Percentiles rank a stretch among this genome's conserved stretches.
phyloP scores from a whole-genome alignment of 306 rosid genomes.

The Gastrolobium bilobum region DNA sequence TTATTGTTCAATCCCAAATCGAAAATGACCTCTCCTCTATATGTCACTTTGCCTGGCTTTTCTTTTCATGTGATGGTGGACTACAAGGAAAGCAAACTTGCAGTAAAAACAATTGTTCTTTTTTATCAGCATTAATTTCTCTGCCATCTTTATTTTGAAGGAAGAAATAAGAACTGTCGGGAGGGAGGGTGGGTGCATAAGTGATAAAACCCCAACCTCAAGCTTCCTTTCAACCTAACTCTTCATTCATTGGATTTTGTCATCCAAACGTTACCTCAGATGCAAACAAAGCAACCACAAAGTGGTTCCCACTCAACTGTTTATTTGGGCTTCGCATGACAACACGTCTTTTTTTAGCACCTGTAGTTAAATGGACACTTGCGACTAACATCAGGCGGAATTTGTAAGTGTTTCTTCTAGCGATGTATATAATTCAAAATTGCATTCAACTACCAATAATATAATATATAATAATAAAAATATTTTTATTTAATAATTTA shows the following conservation, averaged over 20 bases:
- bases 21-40: conserved; percentile 59
- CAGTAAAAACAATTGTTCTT: not conserved
- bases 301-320: conserved; percentile 54
- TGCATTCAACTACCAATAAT: not conserved
- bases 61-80: conserved; percentile 44
- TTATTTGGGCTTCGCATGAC: conserved; percentile 28
- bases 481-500: too few species aligned
- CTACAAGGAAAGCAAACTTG: conserved; percentile 57
- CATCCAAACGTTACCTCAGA: conserved; percentile 53
- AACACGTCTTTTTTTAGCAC: conserved; percentile 27
- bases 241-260: conserved; percentile 60
- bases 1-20: conserved; percentile 32
- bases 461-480: too few species aligned
- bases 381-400: conserved; percentile 30
- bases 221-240: conserved; percentile 53
- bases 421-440: not conserved
- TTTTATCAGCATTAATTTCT: conserved; percentile 27
- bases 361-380: conserved; percentile 31
- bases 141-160: conserved; percentile 47
- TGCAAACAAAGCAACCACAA: conserved; percentile 58
- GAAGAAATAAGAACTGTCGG: conserved; percentile 28
- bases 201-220: conserved; percentile 43
- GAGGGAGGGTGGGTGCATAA: conserved; percentile 44
- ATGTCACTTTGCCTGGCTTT: conserved; percentile 20
- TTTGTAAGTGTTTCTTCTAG: conserved; percentile 43